Base-by-base conservation (phyloP, 805 yeast genomes). In the Ogataea minuta region DNA sequence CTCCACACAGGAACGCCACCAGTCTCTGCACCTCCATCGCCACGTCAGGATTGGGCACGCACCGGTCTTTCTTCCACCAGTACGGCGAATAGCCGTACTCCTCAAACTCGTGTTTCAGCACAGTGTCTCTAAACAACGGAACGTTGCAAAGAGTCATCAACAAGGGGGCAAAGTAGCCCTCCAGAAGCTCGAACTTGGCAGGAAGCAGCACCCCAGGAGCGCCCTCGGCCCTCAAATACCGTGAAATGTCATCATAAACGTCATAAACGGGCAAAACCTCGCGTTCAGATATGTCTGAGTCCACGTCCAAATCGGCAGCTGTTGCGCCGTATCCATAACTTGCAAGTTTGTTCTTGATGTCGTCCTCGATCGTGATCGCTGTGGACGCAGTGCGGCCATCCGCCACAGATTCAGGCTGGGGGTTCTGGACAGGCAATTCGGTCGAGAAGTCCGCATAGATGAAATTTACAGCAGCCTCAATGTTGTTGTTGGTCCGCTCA, bases 131-230 rank as follows among this genome's bases (percentile, higher is more conserved):
- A 23, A 72, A 61, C 4, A 40, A 39, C 1, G 69, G 61, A 7
- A 68, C 53, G 31, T 64, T 60, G n/a, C 66, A 61, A 6, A 73
- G 46, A 5, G 69, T 58, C 52, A 60, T 61, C 20, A 73, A 42
- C 12, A 73, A 28, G 1, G 77, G 69, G 3, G 70, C 68, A 48
- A 71, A 53, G 44, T 67, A 65, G 14, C 67, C 63, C 44, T 69
- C 75, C 27, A 63, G 49, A 4, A 54, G 41, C 3, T 58, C 66
- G 7, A 56, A 44, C 16, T 52, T 48, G 6, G 51, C 44, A 1
- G 74, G 72, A 32, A 70, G 48, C 11, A 70, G 39, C 2, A 68
- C 58, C 0, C 67, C 56, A 1, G 69, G 68, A 1, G 35, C 31
- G 4, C 23, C 48, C 0, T 44, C 48, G 1, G 36, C 41, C 12